Evolutionary conservation across 2,329 filamentous ascomycete genomes (phyloP).

Genomic region (Epichloe sibirici): DNA sequence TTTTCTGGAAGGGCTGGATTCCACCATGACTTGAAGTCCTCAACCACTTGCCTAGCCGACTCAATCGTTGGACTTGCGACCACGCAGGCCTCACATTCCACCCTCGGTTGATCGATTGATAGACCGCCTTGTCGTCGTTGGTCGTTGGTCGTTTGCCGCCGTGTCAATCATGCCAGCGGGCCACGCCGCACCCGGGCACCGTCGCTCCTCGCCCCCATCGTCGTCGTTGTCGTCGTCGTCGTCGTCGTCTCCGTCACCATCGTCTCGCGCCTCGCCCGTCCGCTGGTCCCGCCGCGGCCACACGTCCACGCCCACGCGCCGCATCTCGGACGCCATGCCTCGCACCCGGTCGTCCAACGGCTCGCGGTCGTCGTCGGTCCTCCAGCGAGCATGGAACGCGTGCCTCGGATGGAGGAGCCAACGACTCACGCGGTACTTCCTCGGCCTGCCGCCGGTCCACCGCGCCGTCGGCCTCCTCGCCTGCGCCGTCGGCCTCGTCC

Average conservation of each 20-base stretch:
- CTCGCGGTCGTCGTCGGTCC: constrained; percentile 20
- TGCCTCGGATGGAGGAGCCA: constrained; percentile 30
- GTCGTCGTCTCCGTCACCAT: background rate
- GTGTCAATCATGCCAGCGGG: no score
- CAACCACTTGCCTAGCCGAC: no score
- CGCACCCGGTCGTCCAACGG: constrained; percentile 1
- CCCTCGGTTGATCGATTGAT: no score
- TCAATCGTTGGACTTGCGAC: no score
- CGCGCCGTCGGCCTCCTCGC: constrained; percentile 43
- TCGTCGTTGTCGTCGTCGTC: background rate
- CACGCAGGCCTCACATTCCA: no score
- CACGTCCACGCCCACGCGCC: constrained; percentile 15
- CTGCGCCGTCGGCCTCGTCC: constrained; percentile 35
- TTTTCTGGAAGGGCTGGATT: no score
- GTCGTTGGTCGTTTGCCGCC: no score
- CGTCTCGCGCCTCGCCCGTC: constrained; percentile 3
- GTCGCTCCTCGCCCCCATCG: background rate
- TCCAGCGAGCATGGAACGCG: constrained; percentile 22
- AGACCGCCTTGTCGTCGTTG: no score
- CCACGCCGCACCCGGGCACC: background rate
- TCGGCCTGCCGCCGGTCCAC: constrained; percentile 47
- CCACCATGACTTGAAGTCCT: no score
- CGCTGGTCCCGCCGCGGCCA: constrained; percentile 7
- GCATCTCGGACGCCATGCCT: constrained; percentile 24
- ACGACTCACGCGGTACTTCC: constrained; percentile 36